These are phyloP conservation scores for Coccomyxa sp. DNA, from an alignment of 139 green algal species.

Conservation along the genomic window DNA sequence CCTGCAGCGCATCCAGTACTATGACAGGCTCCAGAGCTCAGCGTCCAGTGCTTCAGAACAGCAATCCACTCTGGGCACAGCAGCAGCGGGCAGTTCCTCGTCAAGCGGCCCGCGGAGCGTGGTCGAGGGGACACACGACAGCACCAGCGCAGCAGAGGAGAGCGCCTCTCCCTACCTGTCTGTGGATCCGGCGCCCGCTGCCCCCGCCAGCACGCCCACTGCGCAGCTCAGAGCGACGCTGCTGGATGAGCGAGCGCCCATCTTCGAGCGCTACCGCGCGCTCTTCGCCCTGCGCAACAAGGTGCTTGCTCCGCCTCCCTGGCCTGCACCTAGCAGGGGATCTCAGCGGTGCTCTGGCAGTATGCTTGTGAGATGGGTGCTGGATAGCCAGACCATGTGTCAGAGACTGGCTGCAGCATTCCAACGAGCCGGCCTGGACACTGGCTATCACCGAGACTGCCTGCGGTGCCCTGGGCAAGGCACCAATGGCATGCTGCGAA, in stretches of 20 bases:
- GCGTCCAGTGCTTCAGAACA: not conserved
- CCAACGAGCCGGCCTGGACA: too few relatives aligned
- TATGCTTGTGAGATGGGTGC: not conserved
- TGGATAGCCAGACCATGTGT: too few relatives aligned
- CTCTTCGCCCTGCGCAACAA: slow-evolving; percentile 95
- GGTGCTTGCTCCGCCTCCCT: too few relatives aligned
- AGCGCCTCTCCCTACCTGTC: slow-evolving; percentile 69
- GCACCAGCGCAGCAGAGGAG: not conserved
- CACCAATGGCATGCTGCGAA: too few relatives aligned
- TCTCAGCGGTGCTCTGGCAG: not conserved
- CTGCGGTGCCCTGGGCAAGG: too few relatives aligned
- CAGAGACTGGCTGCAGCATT: too few relatives aligned
- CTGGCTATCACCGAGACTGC: too few relatives aligned
- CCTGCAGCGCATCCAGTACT: slow-evolving; percentile 78
- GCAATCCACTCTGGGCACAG: not conserved
- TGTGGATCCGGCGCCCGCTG: slow-evolving; percentile 91
- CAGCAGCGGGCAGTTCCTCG: too few relatives aligned
- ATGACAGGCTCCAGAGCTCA: not conserved
- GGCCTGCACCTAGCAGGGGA: not conserved
- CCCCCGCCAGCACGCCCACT: slow-evolving; percentile 44
- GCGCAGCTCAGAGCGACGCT: slow-evolving; percentile 22
- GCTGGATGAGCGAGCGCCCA: slow-evolving; percentile 20
- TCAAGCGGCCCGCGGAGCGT: too few relatives aligned
- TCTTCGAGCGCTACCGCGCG: slow-evolving; percentile 77
- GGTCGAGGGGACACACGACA: not conserved